Conservation (phyloP, 2,329 filamentous ascomycete species). For the Pseudogymnoascus pannorum region DNA sequence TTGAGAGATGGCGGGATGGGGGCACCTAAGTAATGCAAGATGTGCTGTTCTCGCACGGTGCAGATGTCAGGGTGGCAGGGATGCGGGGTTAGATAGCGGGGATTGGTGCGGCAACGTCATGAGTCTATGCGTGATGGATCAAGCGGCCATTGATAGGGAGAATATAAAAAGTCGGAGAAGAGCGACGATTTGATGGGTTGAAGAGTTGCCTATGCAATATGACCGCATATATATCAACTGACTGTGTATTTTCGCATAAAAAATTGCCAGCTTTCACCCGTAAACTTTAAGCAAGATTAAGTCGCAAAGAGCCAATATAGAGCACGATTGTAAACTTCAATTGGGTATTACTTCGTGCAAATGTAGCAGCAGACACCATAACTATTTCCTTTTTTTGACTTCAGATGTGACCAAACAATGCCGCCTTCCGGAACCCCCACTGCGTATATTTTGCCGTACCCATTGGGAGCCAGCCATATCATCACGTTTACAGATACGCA, state of each 20-base stretch:
- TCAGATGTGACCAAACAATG: neutral
- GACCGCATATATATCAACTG: neutral
- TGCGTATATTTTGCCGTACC: neutral
- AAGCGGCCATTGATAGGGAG: constrained; percentile 6
- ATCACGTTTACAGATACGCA: constrained; percentile 35
- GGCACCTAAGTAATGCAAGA: constrained; percentile 8
- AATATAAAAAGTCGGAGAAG: constrained; percentile 2
- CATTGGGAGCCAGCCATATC: neutral
- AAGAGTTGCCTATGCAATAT: neutral
- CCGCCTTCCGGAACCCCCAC: neutral
- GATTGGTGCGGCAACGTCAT: constrained; percentile 7
- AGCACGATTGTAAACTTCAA: neutral
- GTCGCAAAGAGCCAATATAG: neutral
- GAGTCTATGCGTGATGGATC: neutral
- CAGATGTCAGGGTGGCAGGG: constrained; percentile 2
- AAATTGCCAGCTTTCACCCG: neutral
- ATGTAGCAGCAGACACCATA: neutral
- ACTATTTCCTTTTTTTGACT: neutral
- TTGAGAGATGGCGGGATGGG: constrained; percentile 6
- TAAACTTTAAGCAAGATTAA: neutral
- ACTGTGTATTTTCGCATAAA: neutral
- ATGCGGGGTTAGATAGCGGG: constrained; percentile 4
- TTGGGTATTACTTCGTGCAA: constrained; percentile 2
- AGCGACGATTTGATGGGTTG: neutral
- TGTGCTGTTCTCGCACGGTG: constrained; percentile 8